These are phyloP conservation scores for Mycocentrospora acerina DNA, from an alignment of 2,329 filamentous ascomycete species.

Conservation along the genomic window DNA sequence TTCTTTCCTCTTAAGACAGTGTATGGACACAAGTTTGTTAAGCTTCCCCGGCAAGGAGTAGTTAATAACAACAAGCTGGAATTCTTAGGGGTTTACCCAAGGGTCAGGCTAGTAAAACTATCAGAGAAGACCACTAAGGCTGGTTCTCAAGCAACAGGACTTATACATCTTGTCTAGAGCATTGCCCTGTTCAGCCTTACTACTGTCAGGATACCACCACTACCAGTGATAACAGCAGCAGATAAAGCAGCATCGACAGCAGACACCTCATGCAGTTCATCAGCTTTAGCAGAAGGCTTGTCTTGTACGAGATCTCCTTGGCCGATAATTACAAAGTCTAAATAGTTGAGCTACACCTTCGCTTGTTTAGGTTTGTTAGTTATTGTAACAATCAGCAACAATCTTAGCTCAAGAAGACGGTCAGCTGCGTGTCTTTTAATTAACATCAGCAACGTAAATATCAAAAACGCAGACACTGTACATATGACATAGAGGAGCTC, in stretches of 20 bases:
- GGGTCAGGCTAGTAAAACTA: too few species aligned
- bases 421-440: constrained; percentile 5
- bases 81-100: too few species aligned
- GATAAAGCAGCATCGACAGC: constrained; percentile 9
- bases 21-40: too few species aligned
- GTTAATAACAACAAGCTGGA: too few species aligned
- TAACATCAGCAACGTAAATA: constrained; percentile 3
- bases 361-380: constrained; percentile 16
- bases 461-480: constrained; percentile 6
- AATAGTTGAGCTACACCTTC: constrained; percentile 12
- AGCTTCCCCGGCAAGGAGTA: too few species aligned
- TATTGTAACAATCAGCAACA: constrained; percentile 4
- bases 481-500: constrained; percentile 9
- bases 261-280: constrained; percentile 14
- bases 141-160: constrained; percentile 7
- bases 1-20: too few species aligned
- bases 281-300: constrained; percentile 23
- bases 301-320: constrained; percentile 10
- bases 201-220: constrained; percentile 12
- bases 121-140: too few species aligned
- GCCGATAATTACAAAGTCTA: constrained; percentile 17
- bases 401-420: constrained; percentile 5
- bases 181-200: constrained; percentile 11
- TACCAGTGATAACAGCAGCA: constrained; percentile 5
- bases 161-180: constrained; percentile 12